These are phyloP conservation scores for Trichoderma guizhouense DNA, from an alignment of 2,329 filamentous ascomycete species.

Conservation along the genomic window DNA sequence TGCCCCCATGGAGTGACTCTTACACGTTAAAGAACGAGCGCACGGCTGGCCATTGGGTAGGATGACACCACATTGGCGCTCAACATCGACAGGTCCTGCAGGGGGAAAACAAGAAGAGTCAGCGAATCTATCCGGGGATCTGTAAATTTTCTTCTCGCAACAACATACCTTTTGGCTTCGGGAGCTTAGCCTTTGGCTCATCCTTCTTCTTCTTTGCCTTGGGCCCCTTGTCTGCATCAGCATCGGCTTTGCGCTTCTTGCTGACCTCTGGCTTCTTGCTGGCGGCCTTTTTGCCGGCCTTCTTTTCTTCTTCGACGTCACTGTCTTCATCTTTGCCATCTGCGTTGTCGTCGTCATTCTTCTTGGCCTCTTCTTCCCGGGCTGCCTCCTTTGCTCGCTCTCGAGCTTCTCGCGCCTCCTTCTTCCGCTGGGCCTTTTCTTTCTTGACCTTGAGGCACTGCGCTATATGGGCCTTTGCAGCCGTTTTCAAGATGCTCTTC, in stretches of 20 bases:
- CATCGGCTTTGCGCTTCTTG: slow-evolving; percentile 76
- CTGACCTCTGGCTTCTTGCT: slow-evolving; percentile 68
- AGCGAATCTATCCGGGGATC: background rate
- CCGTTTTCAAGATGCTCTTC: slow-evolving; percentile 74
- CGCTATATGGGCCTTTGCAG: slow-evolving; percentile 75
- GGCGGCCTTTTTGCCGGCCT: slow-evolving; percentile 57
- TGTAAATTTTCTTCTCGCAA: background rate
- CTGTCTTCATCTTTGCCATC: slow-evolving; percentile 51
- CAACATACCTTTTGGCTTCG: slow-evolving; percentile 72
- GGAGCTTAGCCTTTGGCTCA: slow-evolving; percentile 75
- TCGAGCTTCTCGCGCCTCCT: slow-evolving; percentile 68
- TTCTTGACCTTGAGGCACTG: slow-evolving; percentile 82
- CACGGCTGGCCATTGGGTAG: slow-evolving; percentile 83
- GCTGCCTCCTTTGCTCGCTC: slow-evolving; percentile 64
- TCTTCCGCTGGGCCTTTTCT: slow-evolving; percentile 74
- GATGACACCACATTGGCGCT: slow-evolving; percentile 86
- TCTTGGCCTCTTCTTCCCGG: slow-evolving; percentile 53
- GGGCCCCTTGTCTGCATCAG: slow-evolving; percentile 73
- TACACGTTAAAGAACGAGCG: slow-evolving; percentile 85
- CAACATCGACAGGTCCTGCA: slow-evolving; percentile 81
- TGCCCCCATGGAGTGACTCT: slow-evolving; percentile 91
- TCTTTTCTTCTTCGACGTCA: slow-evolving; percentile 46
- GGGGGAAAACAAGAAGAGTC: background rate
- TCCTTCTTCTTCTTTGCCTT: slow-evolving; percentile 96
- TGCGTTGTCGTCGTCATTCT: slow-evolving; percentile 46